A percentile compares a stretch with the other conserved stretches of the same genome.
These are phyloP conservation scores for Starmerella bacillaris DNA, from an alignment of 805 yeast species.

Conservation along the genomic window DNA sequence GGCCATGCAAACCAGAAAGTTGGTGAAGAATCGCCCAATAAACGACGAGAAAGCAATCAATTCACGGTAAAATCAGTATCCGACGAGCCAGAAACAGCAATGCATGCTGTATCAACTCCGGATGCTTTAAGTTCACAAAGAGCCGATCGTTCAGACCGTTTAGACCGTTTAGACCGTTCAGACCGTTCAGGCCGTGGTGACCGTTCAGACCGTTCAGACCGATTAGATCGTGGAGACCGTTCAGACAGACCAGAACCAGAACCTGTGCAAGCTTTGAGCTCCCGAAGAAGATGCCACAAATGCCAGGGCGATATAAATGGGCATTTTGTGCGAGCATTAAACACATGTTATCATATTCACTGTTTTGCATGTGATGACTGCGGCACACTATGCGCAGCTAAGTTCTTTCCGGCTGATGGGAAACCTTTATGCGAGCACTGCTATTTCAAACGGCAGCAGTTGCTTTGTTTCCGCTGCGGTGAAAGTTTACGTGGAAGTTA, in stretches of 20 bases:
- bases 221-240: background rate
- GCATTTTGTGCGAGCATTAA: conserved; percentile 75
- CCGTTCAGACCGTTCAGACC: background rate
- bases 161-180: background rate
- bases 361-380: conserved; percentile 83
- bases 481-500: conserved; percentile 79
- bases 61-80: background rate
- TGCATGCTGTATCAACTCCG: background rate
- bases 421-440: conserved; percentile 75
- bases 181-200: background rate
- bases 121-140: too few species aligned
- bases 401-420: conserved; percentile 66
- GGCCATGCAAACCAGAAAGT: too few species aligned
- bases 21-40: too few species aligned
- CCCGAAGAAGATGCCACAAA: conserved; percentile 27
- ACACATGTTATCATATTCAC: conserved; percentile 61
- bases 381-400: conserved; percentile 58
- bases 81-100: background rate
- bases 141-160: background rate
- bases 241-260: background rate
- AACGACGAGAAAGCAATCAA: too few species aligned
- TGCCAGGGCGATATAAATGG: conserved; percentile 41
- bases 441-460: conserved; percentile 66
- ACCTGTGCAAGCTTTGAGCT: conserved; percentile 2
- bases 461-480: conserved; percentile 75